Conservation (phyloP, 164 flowering plant species). For the Piper longum region DNA sequence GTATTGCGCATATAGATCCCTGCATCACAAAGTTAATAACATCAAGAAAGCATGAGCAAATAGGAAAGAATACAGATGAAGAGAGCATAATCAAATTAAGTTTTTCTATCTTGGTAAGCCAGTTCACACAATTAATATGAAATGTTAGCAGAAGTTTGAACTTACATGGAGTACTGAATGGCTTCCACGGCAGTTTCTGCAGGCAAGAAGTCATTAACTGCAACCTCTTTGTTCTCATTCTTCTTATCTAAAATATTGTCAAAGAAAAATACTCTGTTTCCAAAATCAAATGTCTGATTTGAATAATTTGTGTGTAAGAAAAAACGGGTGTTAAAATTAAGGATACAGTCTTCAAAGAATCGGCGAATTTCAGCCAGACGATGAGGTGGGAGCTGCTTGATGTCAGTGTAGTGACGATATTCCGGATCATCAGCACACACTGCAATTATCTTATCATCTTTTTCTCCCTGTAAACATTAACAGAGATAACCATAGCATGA, state of each 20-base stretch:
- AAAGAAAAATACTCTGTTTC: constrained; percentile 10
- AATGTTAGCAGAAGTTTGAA: neutral
- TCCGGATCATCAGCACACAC: constrained; percentile 80
- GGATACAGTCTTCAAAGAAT: constrained; percentile 74
- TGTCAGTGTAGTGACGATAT: constrained; percentile 48
- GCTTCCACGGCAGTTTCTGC: constrained; percentile 28
- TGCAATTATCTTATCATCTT: constrained; percentile 67
- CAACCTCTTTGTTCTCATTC: constrained; percentile 53
- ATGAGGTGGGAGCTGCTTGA: constrained; percentile 54
- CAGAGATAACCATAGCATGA: neutral
- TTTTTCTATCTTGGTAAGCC: neutral
- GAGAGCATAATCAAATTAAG: too few species aligned
- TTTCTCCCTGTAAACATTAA: constrained; percentile 40
- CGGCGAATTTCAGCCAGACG: constrained; percentile 56
- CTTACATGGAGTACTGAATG: constrained; percentile 46
- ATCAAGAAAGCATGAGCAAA: too few species aligned
- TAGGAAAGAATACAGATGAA: too few species aligned
- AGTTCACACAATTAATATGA: neutral
- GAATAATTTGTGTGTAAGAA: neutral
- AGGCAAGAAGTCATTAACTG: constrained; percentile 40
- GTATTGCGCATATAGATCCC: constrained; percentile 43
- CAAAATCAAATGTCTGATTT: too few species aligned
- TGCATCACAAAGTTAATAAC: constrained; percentile 6
- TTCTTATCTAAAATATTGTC: constrained; percentile 36
- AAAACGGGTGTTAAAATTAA: constrained; percentile 2